Base-by-base conservation (phyloP, 306 rosid genomes). In the Castanea crenata region DNA sequence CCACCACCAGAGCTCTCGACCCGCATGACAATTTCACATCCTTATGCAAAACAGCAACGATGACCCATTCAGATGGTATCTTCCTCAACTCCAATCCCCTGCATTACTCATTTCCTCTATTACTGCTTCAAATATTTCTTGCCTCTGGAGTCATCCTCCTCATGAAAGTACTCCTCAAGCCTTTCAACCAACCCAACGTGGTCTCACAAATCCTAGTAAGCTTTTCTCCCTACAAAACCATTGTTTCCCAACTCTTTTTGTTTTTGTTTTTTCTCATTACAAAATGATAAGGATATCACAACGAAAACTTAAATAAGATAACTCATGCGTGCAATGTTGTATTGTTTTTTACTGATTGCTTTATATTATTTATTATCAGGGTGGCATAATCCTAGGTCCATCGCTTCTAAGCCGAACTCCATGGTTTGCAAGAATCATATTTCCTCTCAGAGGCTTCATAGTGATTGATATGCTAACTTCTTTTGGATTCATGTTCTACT, bases 321-420 rank as follows among this genome's bases (percentile, higher is more conserved):
- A 13, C 16, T 49, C 54, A 4, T 31, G 52, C 77, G 55, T 55
- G 67, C 46, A 5, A 5, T 8, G 15, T 23, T 23, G 3, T 5
- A 57, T 41, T 3, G 38, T 70, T 8, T 7, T 35, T 12, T 44
- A 20, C 34, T 5, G 58, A 55, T 32, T 49, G 35, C 46, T 77
- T 31, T 31, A 20, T 23, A 20, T 70, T 52, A 25, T 73, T 55
- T 25, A 74, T 79, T 54, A 61, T 27, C 85, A 86, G 87, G 87
- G 87, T 32, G 79, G 87, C 55, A 27, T 81, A 38, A 21, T 83
- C 19, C 73, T 83, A 29, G 87, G 90, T 49, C 83, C 84, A 21
- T 83, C 78, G n/a, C 73, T 74, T 80, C 38, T 87, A 6, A 72
- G 82, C 72, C 55, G 75, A 69, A 72, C 11, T 59, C 10, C 18